Base-by-base conservation (phyloP, 192 early-diverging fungal genomes). In the Phycomyces nitens region DNA sequence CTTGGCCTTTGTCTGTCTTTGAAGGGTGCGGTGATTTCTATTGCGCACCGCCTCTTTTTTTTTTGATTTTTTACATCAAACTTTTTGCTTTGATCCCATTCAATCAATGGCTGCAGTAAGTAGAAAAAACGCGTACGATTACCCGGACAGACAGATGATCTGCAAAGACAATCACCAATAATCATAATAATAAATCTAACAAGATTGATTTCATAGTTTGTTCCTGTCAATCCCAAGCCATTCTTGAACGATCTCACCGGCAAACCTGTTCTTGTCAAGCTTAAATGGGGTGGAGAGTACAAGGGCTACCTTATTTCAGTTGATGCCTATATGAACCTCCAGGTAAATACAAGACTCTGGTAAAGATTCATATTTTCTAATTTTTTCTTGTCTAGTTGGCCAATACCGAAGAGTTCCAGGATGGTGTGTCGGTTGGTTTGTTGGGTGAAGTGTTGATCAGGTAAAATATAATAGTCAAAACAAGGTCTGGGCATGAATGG, bases 211-310 rank as follows among this genome's bases (percentile, higher is more conserved):
- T 49, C 29, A 16, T 74, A 91, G 85, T 93, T 94, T 78, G 83
- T 84, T 49, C 94, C 94, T 21, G 93, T 99, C 53, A 99, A 99
- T 80, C 97, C 97, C 60, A 94, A 90, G 76, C 97, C 97, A 10
- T 98, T 96, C 74, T 84, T 99, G 38, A 90, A 90, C 58, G 88
- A 91, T 52, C 85, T 97, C 43, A 93, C 92, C 49, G 95, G 96
- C 41, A 93, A 95, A 74, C 83, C 94, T 18, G 88, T 97, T 2
- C 81, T 96, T 58, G 89, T 94, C 63, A 92, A 91, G 79, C 78
- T 99, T 72, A 99, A 99, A 82, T 99, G 97, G 97, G 96, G 95
- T 50, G 87, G 89, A 76, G 97, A 98, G 69, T 99, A 99, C 87
- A 94, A 95, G 70, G 97, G 94, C 5, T 81, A 84, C 62, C 77